Base-by-base conservation (phyloP, 1,284 basidiomycete genomes). In the Pseudozyma pruni region DNA sequence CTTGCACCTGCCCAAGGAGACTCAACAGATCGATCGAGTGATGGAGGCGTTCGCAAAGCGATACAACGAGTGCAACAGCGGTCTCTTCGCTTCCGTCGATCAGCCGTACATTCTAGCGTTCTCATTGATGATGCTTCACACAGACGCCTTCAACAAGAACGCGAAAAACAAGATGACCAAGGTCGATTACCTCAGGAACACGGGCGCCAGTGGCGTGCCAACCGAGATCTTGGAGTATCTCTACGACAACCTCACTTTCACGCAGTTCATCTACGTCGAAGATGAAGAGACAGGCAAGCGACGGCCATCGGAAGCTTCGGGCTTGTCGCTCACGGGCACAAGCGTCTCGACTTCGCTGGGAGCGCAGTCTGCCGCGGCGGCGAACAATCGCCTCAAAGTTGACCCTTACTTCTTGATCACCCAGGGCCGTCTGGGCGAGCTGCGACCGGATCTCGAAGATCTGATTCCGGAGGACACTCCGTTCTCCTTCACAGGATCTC, bases 81-180 rank as follows among this genome's bases (percentile, higher is more conserved):
- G 86, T 47, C 83, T 97, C 34, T 97, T 95, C 80, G 85, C 64
- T 2, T 64, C 60, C 3, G 63, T 61, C 16, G 94, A 98, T 79
- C 92, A 96, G 78, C 91, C 94, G 6, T 98, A 98, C 84, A 91
- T 98, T 42, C 86, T 99, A 38, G 92, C 95, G 13, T 99, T 98
- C 84, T 97, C 95, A 74, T 86, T 98, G 78, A 96, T 99, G 82
- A 98, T 99, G 94, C 86, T 99, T 41, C 94, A 98, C 81, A 98
- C 96, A 11, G 95, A 98, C 81, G 91, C 91, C 1, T 98, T 98
- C 86, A 98, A 98, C 84, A 92, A 90, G 83, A 93, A 92, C 72
- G 98, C 97, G 84, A 97, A 93, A 84, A 90, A 90, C 67, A 98
- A 98, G 85, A 98, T 99, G 96, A 74, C 61, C 25, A 89, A 80